These are phyloP conservation scores for Endotrypanum monterogeii DNA, from an alignment of 208 protist species.

Conservation along the genomic window DNA sequence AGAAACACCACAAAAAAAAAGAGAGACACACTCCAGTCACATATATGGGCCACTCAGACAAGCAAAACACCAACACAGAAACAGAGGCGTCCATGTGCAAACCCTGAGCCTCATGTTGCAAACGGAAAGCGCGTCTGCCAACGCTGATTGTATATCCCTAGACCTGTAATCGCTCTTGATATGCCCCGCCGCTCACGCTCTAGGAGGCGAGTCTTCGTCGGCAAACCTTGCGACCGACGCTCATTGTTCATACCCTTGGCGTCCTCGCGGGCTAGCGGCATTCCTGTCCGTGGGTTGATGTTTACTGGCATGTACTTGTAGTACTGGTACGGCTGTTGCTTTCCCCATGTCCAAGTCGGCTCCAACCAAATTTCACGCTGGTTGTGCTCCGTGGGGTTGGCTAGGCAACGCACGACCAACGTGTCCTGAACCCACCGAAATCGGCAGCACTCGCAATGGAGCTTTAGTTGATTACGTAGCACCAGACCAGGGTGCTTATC, in stretches of 20 bases:
- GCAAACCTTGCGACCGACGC: constrained; percentile 67
- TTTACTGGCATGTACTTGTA: constrained; percentile 83
- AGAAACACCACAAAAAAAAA: background rate
- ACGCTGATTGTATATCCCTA: constrained; percentile 71
- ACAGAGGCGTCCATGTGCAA: background rate
- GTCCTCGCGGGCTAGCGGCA: constrained; percentile 76
- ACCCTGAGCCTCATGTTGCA: constrained; percentile 40
- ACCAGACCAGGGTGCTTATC: constrained; percentile 64
- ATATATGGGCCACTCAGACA: background rate
- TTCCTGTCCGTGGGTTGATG: constrained; percentile 74
- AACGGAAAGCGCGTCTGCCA: constrained; percentile 88
- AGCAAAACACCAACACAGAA: background rate
- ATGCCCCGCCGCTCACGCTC: constrained; percentile 72
- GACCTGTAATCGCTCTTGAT: constrained; percentile 61
- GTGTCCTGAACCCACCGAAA: constrained; percentile 86
- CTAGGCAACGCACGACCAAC: constrained; percentile 74
- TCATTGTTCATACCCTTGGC: constrained; percentile 90
- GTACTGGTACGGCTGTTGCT: constrained; percentile 85
- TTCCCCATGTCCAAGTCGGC: constrained; percentile 87
- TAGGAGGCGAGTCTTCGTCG: constrained; percentile 68
- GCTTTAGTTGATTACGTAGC: constrained; percentile 63
- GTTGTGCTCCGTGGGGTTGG: constrained; percentile 68
- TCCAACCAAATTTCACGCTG: constrained; percentile 87
- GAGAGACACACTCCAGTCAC: background rate
- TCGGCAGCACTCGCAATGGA: constrained; percentile 75